These are phyloP conservation scores for Aspergillus novofumigatus DNA, from an alignment of 2,329 filamentous ascomycete species.

Conservation along the genomic window DNA sequence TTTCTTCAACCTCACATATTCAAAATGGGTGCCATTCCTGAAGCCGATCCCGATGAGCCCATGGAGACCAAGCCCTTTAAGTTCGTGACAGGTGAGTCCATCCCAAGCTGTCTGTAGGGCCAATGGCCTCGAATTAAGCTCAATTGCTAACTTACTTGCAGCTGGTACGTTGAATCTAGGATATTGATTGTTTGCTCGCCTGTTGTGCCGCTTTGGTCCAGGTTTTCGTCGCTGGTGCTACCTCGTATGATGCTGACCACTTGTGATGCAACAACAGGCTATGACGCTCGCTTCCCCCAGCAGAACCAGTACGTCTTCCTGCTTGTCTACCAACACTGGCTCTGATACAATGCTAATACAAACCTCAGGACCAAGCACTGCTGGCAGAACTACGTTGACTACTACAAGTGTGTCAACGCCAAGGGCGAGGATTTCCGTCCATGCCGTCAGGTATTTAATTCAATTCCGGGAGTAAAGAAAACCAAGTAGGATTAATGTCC, in stretches of 20 bases:
- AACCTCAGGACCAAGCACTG: slow-evolving; percentile 79
- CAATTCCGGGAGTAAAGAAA: neutral
- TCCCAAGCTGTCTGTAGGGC: slow-evolving; percentile 13
- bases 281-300: slow-evolving; percentile 98
- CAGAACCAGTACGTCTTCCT: slow-evolving; percentile 59
- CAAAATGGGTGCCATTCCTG: slow-evolving; percentile 77
- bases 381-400: slow-evolving; percentile 99
- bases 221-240: slow-evolving; percentile 6
- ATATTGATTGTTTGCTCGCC: slow-evolving; percentile 10
- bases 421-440: slow-evolving; percentile 98
- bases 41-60: slow-evolving; percentile 63
- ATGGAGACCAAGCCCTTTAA: slow-evolving; percentile 99
- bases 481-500: neutral
- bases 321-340: neutral
- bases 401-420: slow-evolving; percentile 98
- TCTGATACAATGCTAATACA: slow-evolving; percentile 10
- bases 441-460: slow-evolving; percentile 77
- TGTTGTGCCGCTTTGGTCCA: slow-evolving; percentile 5
- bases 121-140: slow-evolving; percentile 25
- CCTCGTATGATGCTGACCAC: slow-evolving; percentile 24
- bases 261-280: slow-evolving; percentile 59
- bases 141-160: slow-evolving; percentile 42
- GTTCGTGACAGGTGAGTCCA: slow-evolving; percentile 90
- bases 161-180: slow-evolving; percentile 44
- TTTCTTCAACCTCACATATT: slow-evolving; percentile 27